These are phyloP conservation scores for Beta macrorhiza DNA, from an alignment of 179 eudicot species.

Conservation along the genomic window DNA sequence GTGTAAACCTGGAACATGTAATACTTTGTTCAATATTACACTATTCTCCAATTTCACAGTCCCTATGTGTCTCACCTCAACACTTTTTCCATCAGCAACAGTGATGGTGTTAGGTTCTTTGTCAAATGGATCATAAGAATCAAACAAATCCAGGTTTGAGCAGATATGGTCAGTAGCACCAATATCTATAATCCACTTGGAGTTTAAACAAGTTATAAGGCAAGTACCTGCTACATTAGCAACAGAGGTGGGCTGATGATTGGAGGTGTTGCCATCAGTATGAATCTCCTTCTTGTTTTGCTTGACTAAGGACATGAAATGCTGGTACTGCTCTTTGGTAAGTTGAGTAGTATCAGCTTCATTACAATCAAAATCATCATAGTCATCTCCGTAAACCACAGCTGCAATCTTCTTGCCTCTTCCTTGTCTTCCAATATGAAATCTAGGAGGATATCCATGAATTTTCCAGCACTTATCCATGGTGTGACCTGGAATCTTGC, in stretches of 20 bases:
- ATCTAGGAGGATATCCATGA: too few relatives aligned
- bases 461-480: too few relatives aligned
- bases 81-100: background rate
- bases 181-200: background rate
- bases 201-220: background rate
- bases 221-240: background rate
- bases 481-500: too few relatives aligned
- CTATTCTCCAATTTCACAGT: too few relatives aligned
- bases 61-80: too few relatives aligned
- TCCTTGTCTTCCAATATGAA: background rate
- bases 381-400: background rate
- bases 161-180: background rate
- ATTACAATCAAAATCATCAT: background rate
- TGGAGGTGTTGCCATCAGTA: too few relatives aligned
- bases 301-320: too few relatives aligned
- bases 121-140: background rate
- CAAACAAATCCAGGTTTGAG: background rate
- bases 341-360: background rate
- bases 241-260: too few relatives aligned
- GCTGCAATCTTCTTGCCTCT: background rate
- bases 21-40: background rate
- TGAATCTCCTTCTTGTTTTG: background rate
- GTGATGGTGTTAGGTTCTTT: background rate
- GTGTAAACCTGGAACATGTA: background rate
- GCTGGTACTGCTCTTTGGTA: accelerated